These are phyloP conservation scores for Globisporangium canariense DNA, from an alignment of 352 stramenopile species.

Conservation along the genomic window DNA sequence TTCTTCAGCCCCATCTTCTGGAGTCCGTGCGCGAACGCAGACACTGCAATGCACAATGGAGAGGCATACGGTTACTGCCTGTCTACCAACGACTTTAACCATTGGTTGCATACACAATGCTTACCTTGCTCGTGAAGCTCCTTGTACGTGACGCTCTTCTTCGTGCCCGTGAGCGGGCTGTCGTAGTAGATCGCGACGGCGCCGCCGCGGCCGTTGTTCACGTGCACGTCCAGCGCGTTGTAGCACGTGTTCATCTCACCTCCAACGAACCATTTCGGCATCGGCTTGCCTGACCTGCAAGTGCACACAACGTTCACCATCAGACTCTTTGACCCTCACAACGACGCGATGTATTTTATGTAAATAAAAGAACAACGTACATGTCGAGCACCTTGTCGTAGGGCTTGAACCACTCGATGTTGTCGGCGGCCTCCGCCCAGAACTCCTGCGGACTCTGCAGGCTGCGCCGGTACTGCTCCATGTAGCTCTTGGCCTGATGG, in stretches of 20 bases:
- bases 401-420: slow-evolving; percentile 35
- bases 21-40: slow-evolving; percentile 93
- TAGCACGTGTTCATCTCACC: slow-evolving; percentile 73
- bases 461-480: slow-evolving; percentile 12
- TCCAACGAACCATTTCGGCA: slow-evolving; percentile 45
- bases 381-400: slow-evolving; percentile 27
- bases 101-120: background rate
- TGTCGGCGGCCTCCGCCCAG: slow-evolving; percentile 27
- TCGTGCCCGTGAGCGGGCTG: slow-evolving; percentile 52
- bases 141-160: slow-evolving; percentile 47
- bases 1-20: slow-evolving; percentile 85
- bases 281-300: slow-evolving; percentile 28
- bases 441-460: slow-evolving; percentile 27
- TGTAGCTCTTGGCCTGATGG: too few relatives aligned
- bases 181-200: slow-evolving; percentile 55
- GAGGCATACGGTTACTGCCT: background rate
- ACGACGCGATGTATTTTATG: too few relatives aligned
- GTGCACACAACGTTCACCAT: background rate
- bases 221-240: slow-evolving; percentile 60
- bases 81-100: background rate
- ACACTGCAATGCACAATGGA: background rate
- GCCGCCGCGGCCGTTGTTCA: slow-evolving; percentile 49
- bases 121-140: slow-evolving; percentile 37
- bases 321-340: background rate
- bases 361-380: slow-evolving; percentile 9